A percentile compares a stretch with the other conserved stretches of the same genome.
These are phyloP conservation scores for Cordyceps fumosorosea DNA, from an alignment of 2,329 filamentous ascomycete genomes.

Conservation along the genomic window DNA sequence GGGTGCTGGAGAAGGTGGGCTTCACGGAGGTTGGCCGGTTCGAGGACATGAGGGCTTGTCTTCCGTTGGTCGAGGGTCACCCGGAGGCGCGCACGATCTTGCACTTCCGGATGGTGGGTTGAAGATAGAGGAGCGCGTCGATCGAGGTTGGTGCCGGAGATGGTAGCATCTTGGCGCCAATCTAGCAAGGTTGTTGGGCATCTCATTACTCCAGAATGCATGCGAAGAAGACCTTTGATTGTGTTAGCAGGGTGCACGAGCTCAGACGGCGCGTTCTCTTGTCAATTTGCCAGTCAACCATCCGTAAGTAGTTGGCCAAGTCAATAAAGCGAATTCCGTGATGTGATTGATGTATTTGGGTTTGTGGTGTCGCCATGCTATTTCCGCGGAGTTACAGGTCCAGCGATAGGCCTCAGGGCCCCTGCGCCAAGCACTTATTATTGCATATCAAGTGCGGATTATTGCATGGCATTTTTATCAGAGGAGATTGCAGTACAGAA, in stretches of 20 bases:
- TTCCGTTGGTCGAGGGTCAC: not conserved
- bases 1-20: not conserved
- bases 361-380: too few relatives aligned
- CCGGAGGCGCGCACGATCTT: not conserved
- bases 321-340: too few relatives aligned
- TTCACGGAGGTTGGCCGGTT: slow-evolving; percentile 2
- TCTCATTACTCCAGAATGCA: too few relatives aligned
- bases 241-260: not conserved
- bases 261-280: not conserved
- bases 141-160: not conserved
- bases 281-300: not conserved
- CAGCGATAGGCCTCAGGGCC: too few relatives aligned
- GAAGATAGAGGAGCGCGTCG: not conserved
- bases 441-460: not conserved
- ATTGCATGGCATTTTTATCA: not conserved
- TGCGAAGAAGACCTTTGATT: not conserved
- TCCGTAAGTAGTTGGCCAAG: not conserved
- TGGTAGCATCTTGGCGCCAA: not conserved
- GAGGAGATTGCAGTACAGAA: not conserved
- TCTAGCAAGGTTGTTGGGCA: not conserved
- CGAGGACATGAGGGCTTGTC: not conserved
- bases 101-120: not conserved
- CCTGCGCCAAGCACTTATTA: too few relatives aligned
- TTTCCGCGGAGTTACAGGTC: too few relatives aligned
- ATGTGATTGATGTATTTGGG: too few relatives aligned